Evolutionary conservation across 2,329 filamentous ascomycete species (phyloP).

Genomic region (Phialophora verrucosa): DNA sequence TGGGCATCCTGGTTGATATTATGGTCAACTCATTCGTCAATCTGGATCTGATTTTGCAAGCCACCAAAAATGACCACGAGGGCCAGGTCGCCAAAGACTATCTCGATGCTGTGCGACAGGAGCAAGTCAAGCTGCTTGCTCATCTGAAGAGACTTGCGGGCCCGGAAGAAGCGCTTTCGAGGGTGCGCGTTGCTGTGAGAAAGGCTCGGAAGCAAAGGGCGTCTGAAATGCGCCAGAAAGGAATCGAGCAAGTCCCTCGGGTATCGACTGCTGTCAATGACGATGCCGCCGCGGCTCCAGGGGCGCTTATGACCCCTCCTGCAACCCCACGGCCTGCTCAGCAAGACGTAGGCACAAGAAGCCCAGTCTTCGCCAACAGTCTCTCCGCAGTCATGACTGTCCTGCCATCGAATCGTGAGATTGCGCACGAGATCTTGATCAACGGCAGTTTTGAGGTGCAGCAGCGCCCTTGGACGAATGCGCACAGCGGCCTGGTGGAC

Average conservation of each 20-base stretch:
- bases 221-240: conserved; percentile 28
- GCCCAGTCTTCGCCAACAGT: conserved; percentile 47
- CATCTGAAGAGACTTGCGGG: conserved; percentile 67
- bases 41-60: conserved; percentile 70
- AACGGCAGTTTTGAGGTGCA: conserved; percentile 69
- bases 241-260: conserved; percentile 36
- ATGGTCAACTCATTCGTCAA: conserved; percentile 72
- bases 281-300: conserved; percentile 41
- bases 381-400: conserved; percentile 62
- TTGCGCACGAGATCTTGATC: conserved; percentile 69
- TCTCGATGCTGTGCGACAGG: conserved; percentile 67
- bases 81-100: conserved; percentile 69
- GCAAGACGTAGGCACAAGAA: conserved; percentile 45
- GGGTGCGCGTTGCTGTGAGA: conserved; percentile 66
- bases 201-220: conserved; percentile 52
- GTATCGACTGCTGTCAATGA: conserved; percentile 32
- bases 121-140: conserved; percentile 67
- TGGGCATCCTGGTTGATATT: conserved; percentile 66
- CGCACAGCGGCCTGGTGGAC: conserved; percentile 62
- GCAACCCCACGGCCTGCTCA: conserved; percentile 45
- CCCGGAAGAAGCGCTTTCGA: conserved; percentile 62
- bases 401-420: conserved; percentile 64
- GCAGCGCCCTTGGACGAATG: conserved; percentile 54
- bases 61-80: conserved; percentile 66
- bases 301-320: conserved; percentile 35